A percentile compares a stretch with the other conserved stretches of the same genome.
Evolutionary conservation across 2,329 filamentous ascomycete genomes (phyloP).

Genomic region (Ophiosphaerella narmari): DNA sequence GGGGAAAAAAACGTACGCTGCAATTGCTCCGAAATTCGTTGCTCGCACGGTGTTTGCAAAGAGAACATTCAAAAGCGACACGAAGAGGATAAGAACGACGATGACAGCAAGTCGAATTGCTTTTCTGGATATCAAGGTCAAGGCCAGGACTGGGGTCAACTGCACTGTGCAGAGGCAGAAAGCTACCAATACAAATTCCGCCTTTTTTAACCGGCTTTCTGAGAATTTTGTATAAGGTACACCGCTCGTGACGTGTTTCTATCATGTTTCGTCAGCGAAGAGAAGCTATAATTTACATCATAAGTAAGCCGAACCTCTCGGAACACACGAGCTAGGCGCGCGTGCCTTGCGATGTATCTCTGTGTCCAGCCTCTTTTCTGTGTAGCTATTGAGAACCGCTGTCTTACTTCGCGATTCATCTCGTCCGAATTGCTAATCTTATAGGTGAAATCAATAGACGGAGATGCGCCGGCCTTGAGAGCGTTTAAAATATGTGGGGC

Average conservation of each 20-base stretch:
- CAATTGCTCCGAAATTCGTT: slow-evolving; percentile 11
- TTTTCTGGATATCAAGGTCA: slow-evolving; percentile 5
- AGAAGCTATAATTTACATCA: too few species aligned
- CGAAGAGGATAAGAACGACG: slow-evolving; percentile 6
- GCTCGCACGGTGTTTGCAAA: slow-evolving; percentile 10
- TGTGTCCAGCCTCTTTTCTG: slow-evolving; percentile 2
- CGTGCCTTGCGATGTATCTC: slow-evolving; percentile 1
- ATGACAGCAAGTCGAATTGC: slow-evolving; percentile 3
- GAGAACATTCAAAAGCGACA: slow-evolving; percentile 3
- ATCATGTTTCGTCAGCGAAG: not conserved
- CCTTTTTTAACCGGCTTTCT: slow-evolving; percentile 1
- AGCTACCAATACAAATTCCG: slow-evolving; percentile 6
- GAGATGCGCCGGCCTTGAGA: not conserved
- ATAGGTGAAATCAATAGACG: not conserved
- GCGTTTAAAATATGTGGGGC: not conserved
- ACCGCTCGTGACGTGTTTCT: not conserved
- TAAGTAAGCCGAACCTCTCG: not conserved
- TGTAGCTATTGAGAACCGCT: not conserved
- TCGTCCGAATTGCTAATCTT: not conserved
- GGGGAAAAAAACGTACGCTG: slow-evolving; percentile 3
- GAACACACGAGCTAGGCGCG: slow-evolving; percentile 1
- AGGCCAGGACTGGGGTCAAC: slow-evolving; percentile 5
- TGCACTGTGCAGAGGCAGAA: slow-evolving; percentile 9
- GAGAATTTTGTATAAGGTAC: not conserved
- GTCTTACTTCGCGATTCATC: not conserved